phyloP scores from a whole-genome alignment of 257 asterid genomes.

The Jaltomata sinuosa region DNA sequence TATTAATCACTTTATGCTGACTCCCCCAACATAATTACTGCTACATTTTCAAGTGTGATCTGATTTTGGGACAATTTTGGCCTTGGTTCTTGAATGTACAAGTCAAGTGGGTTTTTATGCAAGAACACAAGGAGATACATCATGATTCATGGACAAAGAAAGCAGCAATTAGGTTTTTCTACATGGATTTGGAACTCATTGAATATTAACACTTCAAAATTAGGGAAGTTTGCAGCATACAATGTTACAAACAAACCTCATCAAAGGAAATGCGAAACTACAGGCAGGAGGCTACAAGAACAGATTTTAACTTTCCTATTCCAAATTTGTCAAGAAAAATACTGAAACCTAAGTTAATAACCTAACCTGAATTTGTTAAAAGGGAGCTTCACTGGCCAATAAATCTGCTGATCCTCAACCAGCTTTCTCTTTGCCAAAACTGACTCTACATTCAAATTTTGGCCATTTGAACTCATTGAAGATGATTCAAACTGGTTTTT shows the following conservation, averaged over 20 bases:
- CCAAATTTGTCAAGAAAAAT: background rate
- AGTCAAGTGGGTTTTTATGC: background rate
- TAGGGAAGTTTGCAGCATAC: background rate
- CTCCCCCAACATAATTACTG: background rate
- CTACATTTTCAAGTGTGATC: background rate
- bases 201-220: slow-evolving; percentile 6
- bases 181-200: background rate
- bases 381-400: slow-evolving; percentile 16
- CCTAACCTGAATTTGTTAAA: slow-evolving; percentile 11
- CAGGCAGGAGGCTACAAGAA: background rate
- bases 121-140: background rate
- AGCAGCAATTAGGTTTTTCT: background rate
- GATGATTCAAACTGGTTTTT: background rate
- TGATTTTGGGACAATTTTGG: background rate
- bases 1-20: background rate
- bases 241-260: background rate
- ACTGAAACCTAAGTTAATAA: background rate
- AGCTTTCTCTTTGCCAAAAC: slow-evolving; percentile 13
- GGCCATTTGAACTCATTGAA: slow-evolving; percentile 10
- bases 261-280: background rate
- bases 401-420: slow-evolving; percentile 10
- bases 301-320: background rate
- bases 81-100: background rate
- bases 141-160: background rate
- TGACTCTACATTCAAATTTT: slow-evolving; percentile 7